Evolutionary conservation across 139 green algal species (phyloP), one percentile per base, ranked within the genome.

Genomic region (Pedinophyceae sp.): DNA sequence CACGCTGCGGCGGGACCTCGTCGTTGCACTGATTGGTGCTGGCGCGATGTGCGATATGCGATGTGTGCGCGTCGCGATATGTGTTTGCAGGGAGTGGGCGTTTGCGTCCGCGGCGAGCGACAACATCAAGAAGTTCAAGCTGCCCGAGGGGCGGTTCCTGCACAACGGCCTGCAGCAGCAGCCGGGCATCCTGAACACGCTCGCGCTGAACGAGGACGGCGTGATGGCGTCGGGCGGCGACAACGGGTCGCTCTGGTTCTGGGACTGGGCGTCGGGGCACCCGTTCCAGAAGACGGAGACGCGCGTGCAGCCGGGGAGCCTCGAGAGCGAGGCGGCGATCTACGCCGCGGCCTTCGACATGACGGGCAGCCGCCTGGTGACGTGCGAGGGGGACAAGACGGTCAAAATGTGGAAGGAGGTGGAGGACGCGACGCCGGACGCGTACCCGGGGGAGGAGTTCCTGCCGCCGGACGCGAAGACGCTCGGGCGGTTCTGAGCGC

Each of bases 51-150:
- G n/a, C n/a, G n/a, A n/a, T n/a, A n/a, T n/a, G n/a, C n/a, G n/a
- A n/a, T n/a, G n/a, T n/a, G n/a, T n/a, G n/a, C 19, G 18, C 40
- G 19, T 20, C 40, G 18, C 18, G 40, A 48, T 18, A n/a, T n/a
- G n/a, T n/a, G n/a, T n/a, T n/a, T n/a, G n/a, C n/a, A 78, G 62
- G 2, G 86, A 97, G 69, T 81, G 80, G 60, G 65, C 80, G 23
- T 97, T 98, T 74, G 74, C 67, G 0, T 85, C 75, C 6, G 73
- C 46, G 1, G 77, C 74, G 2, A 80, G 66, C 0, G 91, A 97
- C 71, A 95, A 95, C 75, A 87, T 97, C 57, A 99, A 99, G 74
- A 99, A 99, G 81, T 97, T 85, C 71, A 73, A 71, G 49, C 75
- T 86, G 29, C 76, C 80, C 6, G 39, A 76, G 30, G 89, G 89